Percentiles rank a stretch among this genome's conserved stretches.
Conservation (phyloP, 2,329 filamentous ascomycete genomes). For the Hypoxylon sp. region DNA sequence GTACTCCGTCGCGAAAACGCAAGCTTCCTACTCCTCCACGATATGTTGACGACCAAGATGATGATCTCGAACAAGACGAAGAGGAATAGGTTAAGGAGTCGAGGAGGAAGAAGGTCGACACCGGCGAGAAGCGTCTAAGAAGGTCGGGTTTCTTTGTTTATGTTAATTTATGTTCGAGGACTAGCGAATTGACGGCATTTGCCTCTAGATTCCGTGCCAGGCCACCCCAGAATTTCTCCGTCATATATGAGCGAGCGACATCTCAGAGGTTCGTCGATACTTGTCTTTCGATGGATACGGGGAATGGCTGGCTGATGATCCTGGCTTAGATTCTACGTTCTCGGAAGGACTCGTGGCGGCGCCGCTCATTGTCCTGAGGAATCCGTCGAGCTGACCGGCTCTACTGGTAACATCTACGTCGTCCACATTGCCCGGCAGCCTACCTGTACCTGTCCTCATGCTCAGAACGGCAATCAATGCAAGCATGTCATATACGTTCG, state of each 20-base stretch:
- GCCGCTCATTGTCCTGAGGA: conserved; percentile 63
- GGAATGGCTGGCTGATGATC: background rate
- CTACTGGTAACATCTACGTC: conserved; percentile 76
- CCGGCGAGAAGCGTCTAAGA: conserved; percentile 33
- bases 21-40: conserved; percentile 4
- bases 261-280: conserved; percentile 55
- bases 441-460: conserved; percentile 70
- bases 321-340: conserved; percentile 60
- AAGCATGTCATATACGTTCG: conserved; percentile 75
- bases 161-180: background rate
- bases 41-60: conserved; percentile 3
- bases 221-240: conserved; percentile 56
- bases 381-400: conserved; percentile 71
- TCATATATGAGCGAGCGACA: conserved; percentile 59
- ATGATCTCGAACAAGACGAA: conserved; percentile 13
- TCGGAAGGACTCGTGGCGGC: conserved; percentile 58
- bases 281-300: background rate
- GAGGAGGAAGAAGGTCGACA: conserved; percentile 11
- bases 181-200: conserved; percentile 7
- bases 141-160: conserved; percentile 6
- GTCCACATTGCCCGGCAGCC: conserved; percentile 68
- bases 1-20: conserved; percentile 29
- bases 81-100: conserved; percentile 15
- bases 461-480: conserved; percentile 69
- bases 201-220: conserved; percentile 52